Conservation (phyloP, 257 asterid genomes). For the Salvia rosmarinus region DNA sequence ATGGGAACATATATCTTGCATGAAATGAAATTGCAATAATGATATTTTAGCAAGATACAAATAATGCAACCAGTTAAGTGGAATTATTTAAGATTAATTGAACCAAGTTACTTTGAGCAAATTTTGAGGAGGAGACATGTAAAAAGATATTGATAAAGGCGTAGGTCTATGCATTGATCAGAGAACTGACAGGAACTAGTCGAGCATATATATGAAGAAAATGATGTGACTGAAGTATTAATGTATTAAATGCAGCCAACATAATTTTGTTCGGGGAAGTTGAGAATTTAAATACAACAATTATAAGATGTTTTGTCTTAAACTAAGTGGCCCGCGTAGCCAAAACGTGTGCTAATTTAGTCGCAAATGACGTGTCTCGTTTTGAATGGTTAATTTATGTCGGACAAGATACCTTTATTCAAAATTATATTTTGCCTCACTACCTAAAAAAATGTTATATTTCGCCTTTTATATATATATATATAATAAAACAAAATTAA, state of each 20-base stretch:
- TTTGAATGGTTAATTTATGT: background rate
- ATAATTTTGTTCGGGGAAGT: background rate
- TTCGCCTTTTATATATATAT: too few species aligned
- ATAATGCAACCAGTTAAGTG: too few species aligned
- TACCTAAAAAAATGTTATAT: too few species aligned
- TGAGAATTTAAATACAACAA: conserved; percentile 16
- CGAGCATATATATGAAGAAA: background rate
- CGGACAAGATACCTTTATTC: background rate
- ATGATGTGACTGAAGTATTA: background rate
- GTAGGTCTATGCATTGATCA: background rate
- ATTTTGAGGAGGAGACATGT: background rate
- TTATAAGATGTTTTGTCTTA: background rate
- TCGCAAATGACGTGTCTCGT: background rate
- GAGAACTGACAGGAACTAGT: background rate
- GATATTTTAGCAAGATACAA: too few species aligned
- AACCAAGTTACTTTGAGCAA: background rate
- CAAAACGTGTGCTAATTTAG: background rate
- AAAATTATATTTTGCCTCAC: too few species aligned
- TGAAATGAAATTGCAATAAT: too few species aligned
- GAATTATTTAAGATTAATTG: background rate
- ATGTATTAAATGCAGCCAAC: conserved; percentile 17
- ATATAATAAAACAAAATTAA: too few species aligned
- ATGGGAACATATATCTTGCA: too few species aligned
- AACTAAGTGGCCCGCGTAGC: background rate
- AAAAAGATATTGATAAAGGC: background rate